Base-by-base conservation (phyloP, 768 basidiomycete genomes). In the Suillus cothurnatus region DNA sequence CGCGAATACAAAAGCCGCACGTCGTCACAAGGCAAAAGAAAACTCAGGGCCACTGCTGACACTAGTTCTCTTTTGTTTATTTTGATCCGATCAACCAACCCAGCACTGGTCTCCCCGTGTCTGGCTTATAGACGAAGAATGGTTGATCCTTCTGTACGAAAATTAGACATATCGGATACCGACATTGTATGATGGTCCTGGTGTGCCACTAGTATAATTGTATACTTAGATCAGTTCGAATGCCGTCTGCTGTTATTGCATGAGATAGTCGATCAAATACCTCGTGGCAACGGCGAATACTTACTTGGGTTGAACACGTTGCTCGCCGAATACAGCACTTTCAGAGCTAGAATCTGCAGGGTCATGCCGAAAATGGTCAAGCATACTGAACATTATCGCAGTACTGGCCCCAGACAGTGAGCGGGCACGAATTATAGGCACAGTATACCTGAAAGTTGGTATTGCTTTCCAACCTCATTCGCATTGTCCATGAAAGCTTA, bases 21-120 rank as follows among this genome's bases (percentile, higher is more conserved):
- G 60, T 61, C 56, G 65, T 58, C 65, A 72, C 66, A 61, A 68
- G 65, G 67, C 60, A 63, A 69, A 64, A 39, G 26, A 59, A 26
- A 71, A 50, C 60, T 72, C 76, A 72, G 73, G 73, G 71, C 65
- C 63, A 36, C 61, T 50, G 62, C 63, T 66, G 64, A 61, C 62
- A 62, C 71, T 69, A 60, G 69, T 61, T 66, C 68, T 50, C 15
- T 61, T 70, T 75, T 69, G 60, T 60, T 57, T 28, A 21, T 41
- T 49, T 41, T 59, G 39, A 38, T 41, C 58, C 38, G 38, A 28
- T 28, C 36, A 38, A 11, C 36, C 17, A 59, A 59, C 39, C 58
- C 21, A 12, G 58, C 6, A 12, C 39, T 59, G 41, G 58, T 39
- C 19, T 59, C 38, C 17, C 58, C 31, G 53, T 21, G 53, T n/a